Percentiles rank a stretch among this genome's conserved stretches.
Evolutionary conservation across 768 basidiomycete species (phyloP).

Genomic region (Boletus pseudo-olivaceus): DNA sequence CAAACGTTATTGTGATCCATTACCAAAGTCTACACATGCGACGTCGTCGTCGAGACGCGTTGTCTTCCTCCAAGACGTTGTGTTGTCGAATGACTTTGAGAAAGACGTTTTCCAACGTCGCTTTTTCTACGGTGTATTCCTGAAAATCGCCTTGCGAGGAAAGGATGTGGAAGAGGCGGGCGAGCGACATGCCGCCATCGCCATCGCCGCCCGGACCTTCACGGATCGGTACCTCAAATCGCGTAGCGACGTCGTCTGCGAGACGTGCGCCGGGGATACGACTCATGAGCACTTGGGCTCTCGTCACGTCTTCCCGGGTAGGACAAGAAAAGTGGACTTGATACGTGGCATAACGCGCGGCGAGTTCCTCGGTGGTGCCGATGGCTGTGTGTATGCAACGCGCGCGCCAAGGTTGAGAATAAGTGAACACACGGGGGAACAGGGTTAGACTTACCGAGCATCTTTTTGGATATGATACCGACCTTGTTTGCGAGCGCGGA

Average conservation of each 20-base stretch:
- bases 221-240: conserved; percentile 65
- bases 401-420: not conserved
- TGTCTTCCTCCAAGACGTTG: conserved; percentile 50
- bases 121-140: conserved; percentile 70
- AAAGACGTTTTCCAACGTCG: conserved; percentile 70
- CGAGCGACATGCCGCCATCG: conserved; percentile 40
- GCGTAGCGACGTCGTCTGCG: conserved; percentile 72
- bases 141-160: conserved; percentile 50
- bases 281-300: conserved; percentile 59
- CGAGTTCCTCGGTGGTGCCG: conserved; percentile 61
- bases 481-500: conserved; percentile 74
- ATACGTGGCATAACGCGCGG: conserved; percentile 66
- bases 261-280: conserved; percentile 59
- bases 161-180: conserved; percentile 55
- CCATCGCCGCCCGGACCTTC: not conserved
- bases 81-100: conserved; percentile 66
- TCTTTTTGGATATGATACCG: conserved; percentile 66
- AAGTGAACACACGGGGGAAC: no score
- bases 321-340: conserved; percentile 74
- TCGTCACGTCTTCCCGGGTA: conserved; percentile 54
- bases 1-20: no score
- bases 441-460: conserved; percentile 46
- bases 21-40: conserved; percentile 4
- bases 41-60: not conserved
- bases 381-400: conserved; percentile 48